Conservation (phyloP, 148 eudicot species). For the Camellia sinensis region DNA sequence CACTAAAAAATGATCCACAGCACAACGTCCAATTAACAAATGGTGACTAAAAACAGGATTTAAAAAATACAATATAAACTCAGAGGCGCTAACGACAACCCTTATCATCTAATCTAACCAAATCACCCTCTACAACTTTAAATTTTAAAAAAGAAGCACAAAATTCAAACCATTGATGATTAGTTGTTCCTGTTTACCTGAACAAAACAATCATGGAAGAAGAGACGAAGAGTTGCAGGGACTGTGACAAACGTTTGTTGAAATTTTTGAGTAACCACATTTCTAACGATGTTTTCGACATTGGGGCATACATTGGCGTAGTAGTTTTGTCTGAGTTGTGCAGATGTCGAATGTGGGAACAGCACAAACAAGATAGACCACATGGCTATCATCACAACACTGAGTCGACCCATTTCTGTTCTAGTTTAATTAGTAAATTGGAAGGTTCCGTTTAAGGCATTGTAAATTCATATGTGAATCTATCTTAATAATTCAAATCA, state of each 20-base stretch:
- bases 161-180: not conserved
- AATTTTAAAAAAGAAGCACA: too few relatives aligned
- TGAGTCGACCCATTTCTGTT: conserved; percentile 14
- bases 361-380: conserved; percentile 21
- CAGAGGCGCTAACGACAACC: too few relatives aligned
- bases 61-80: too few relatives aligned
- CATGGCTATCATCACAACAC: not conserved
- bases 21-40: too few relatives aligned
- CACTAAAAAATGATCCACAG: too few relatives aligned
- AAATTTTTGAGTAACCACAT: conserved; percentile 47
- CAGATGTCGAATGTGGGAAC: conserved; percentile 25
- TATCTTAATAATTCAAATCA: too few relatives aligned
- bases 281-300: conserved; percentile 58
- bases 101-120: too few relatives aligned
- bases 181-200: conserved; percentile 32
- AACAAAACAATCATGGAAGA: conserved; percentile 79
- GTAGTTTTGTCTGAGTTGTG: conserved; percentile 49
- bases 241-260: conserved; percentile 62
- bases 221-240: conserved; percentile 69
- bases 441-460: too few relatives aligned
- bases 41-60: too few relatives aligned
- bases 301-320: conserved; percentile 63
- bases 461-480: too few relatives aligned
- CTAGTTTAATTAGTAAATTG: too few relatives aligned
- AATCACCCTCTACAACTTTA: too few relatives aligned